Base-by-base conservation (phyloP, 2,329 filamentous ascomycete species). In the Penicillium sclerotigenum region DNA sequence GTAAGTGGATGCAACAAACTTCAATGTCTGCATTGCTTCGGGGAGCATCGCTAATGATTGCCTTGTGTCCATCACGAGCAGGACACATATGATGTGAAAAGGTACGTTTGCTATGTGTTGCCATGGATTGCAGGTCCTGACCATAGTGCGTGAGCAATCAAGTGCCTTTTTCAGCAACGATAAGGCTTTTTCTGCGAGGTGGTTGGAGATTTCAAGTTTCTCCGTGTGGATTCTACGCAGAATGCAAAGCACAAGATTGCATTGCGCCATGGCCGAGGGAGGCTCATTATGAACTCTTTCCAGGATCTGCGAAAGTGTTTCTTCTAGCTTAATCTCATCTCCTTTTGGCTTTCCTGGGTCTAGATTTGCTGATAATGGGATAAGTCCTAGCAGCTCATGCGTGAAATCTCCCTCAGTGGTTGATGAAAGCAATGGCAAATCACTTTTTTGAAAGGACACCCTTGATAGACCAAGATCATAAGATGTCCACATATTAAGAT, bases 71-170 rank as follows among this genome's bases (percentile, higher is more conserved):
- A 84, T 79, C 0, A 79, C 80, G 1, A 85, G 73, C 8, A 84
- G 69, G 0, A 82, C 71, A 54, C 81, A 83, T 18, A 83, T 76
- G 2, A 81, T 79, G 37, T 84, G 82, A 50, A 85, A 85, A 0
- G 82, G 82, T 0, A 84, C 79, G 45, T 85, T 83, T 24, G 80
- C 80, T 38, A 82, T 76, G 49, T 85, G 82, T 60, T 84, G 82
- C 82, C 82, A 85, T 0, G 81, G 82, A 1, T 72, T 71, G 14
- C 75, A 72, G 24, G 68, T 67, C 2, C 71, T 68, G 0, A 79
- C 66, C 66, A 83, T 77, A 2, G 62, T 66, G 2, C 75, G 74
- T 0, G 81, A 79, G 1, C 77, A 77, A 2, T 69, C 65, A 2
- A 84, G 73, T 0, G 76, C 80, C 9, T 72, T 69, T 29, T 59